phyloP scores from a whole-genome alignment of 2,329 filamentous ascomycete genomes.

The Coniella lustricola region DNA sequence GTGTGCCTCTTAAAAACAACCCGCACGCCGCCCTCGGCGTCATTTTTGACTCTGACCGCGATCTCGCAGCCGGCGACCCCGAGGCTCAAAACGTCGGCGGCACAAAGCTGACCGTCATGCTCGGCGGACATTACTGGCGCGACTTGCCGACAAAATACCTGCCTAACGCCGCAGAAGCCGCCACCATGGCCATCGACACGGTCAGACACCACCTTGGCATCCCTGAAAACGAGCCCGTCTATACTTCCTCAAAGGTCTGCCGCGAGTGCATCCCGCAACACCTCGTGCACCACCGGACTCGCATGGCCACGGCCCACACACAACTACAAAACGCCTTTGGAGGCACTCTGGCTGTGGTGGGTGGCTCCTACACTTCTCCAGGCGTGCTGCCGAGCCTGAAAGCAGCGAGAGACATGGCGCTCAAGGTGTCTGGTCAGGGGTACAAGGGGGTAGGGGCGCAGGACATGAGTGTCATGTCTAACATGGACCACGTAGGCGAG shows the following conservation, averaged over 20 bases:
- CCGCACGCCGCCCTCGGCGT: slow-evolving; percentile 60
- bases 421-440: slow-evolving; percentile 26
- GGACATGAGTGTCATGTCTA: not conserved
- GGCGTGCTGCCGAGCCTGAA: slow-evolving; percentile 47
- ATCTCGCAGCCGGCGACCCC: slow-evolving; percentile 20
- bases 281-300: slow-evolving; percentile 64
- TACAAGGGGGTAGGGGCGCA: not conserved
- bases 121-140: slow-evolving; percentile 91
- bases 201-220: slow-evolving; percentile 71
- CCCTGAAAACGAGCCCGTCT: slow-evolving; percentile 39
- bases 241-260: slow-evolving; percentile 52
- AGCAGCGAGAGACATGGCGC: slow-evolving; percentile 39
- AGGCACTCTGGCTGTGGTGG: slow-evolving; percentile 57
- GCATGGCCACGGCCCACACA: slow-evolving; percentile 50
- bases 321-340: slow-evolving; percentile 50
- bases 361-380: slow-evolving; percentile 45
- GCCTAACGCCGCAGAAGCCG: slow-evolving; percentile 59
- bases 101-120: slow-evolving; percentile 88
- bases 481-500: slow-evolving; percentile 21
- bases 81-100: slow-evolving; percentile 33
- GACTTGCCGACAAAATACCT: slow-evolving; percentile 35
- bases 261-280: slow-evolving; percentile 86
- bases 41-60: slow-evolving; percentile 75
- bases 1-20: slow-evolving; percentile 28
- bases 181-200: slow-evolving; percentile 62